phyloP scores from a whole-genome alignment of 768 basidiomycete genomes.

The Rhodotorula diobovata region DNA sequence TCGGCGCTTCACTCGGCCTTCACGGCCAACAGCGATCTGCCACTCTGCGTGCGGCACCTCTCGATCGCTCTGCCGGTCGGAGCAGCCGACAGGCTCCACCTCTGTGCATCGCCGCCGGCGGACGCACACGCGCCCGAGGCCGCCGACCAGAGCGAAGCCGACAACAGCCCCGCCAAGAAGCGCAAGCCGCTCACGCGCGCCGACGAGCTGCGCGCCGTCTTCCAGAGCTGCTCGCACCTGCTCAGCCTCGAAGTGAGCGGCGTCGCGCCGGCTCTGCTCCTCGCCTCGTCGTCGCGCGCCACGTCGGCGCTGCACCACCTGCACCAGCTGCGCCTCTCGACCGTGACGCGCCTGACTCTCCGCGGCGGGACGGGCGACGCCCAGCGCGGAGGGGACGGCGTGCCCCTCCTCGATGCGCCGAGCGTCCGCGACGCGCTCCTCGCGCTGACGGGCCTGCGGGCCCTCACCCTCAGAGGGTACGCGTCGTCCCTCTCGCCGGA shows the following conservation, averaged over 20 bases:
- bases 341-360: conserved; percentile 7
- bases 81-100: background rate
- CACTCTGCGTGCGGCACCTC: conserved; percentile 11
- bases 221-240: conserved; percentile 21
- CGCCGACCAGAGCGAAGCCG: conserved; percentile 5
- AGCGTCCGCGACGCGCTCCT: conserved; percentile 27
- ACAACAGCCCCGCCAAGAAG: background rate
- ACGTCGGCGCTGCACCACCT: conserved; percentile 19
- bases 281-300: background rate
- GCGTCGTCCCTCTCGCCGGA: background rate
- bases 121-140: background rate
- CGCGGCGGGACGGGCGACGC: background rate
- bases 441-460: conserved; percentile 7
- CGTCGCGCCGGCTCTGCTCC: conserved; percentile 8
- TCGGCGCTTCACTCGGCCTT: background rate
- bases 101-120: background rate
- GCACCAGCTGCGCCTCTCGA: conserved; percentile 28
- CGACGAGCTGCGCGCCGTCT: conserved; percentile 21
- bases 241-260: conserved; percentile 26
- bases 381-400: background rate
- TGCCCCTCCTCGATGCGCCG: background rate
- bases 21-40: background rate
- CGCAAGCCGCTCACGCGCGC: background rate
- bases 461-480: conserved; percentile 20
- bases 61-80: conserved; percentile 6